A percentile compares a stretch with the other conserved stretches of the same genome.
These are phyloP conservation scores for Curvularia spicifera DNA, from an alignment of 2,329 filamentous ascomycete genomes.

Conservation along the genomic window DNA sequence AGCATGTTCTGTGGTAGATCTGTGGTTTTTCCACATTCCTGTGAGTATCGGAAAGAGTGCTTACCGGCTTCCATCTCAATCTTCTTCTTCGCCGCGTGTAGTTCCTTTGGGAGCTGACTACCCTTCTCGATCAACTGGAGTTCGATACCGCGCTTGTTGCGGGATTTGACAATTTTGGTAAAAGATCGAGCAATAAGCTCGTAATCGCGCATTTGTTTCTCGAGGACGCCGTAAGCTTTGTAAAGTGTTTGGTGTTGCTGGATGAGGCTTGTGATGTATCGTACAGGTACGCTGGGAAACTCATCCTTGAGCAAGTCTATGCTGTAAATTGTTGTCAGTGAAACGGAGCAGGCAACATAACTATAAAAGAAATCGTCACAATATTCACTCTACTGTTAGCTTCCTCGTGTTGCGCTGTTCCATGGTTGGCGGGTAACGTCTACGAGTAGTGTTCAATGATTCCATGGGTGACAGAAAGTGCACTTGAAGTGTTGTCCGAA, in stretches of 20 bases:
- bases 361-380: background rate
- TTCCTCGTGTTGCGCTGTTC: slow-evolving; percentile 5
- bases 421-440: background rate
- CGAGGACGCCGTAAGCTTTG: slow-evolving; percentile 48
- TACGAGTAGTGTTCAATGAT: slow-evolving; percentile 6
- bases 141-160: slow-evolving; percentile 29
- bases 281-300: slow-evolving; percentile 48
- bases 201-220: slow-evolving; percentile 37
- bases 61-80: slow-evolving; percentile 28
- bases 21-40: background rate
- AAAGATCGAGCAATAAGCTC: slow-evolving; percentile 21
- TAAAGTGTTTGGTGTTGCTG: slow-evolving; percentile 45
- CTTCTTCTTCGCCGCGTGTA: slow-evolving; percentile 41
- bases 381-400: background rate
- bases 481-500: slow-evolving; percentile 12
- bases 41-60: background rate
- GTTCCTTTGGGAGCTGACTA: slow-evolving; percentile 40
- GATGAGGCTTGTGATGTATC: slow-evolving; percentile 45
- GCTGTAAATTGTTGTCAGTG: slow-evolving; percentile 29
- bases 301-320: slow-evolving; percentile 51
- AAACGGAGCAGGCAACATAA: background rate
- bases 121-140: slow-evolving; percentile 28
- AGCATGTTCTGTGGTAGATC: background rate
- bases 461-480: slow-evolving; percentile 4
- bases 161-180: slow-evolving; percentile 29